Evolutionary conservation across 108 stramenopile species (phyloP).

Genomic region (Cyclotella atomus): DNA sequence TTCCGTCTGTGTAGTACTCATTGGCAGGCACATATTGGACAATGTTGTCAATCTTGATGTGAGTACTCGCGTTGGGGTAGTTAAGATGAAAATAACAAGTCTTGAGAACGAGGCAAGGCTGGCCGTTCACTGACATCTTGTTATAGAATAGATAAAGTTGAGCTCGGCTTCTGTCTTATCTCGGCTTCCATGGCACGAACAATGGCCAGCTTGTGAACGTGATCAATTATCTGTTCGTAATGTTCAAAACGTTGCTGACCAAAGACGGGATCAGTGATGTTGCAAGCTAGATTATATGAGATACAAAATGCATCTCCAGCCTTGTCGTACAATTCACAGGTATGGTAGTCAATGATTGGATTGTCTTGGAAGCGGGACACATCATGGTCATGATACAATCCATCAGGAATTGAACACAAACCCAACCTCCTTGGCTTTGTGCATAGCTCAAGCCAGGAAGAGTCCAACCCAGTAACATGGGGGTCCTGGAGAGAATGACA

Average conservation of each 20-base stretch:
- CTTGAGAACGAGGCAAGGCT: constrained; percentile 27
- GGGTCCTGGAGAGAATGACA: constrained; percentile 39
- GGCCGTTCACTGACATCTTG: constrained; percentile 17
- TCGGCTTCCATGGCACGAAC: neutral
- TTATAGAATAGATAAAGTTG: constrained; percentile 9
- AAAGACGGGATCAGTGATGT: constrained; percentile 2
- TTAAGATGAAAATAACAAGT: constrained; percentile 22
- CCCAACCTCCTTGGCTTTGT: constrained; percentile 20
- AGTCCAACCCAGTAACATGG: neutral
- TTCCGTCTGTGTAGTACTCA: neutral
- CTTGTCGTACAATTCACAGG: constrained; percentile 12
- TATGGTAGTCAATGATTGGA: constrained; percentile 6
- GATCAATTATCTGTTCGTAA: neutral
- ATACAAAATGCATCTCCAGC: neutral
- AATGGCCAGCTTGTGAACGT: constrained; percentile 11
- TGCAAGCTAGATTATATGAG: constrained; percentile 13
- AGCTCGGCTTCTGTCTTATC: neutral
- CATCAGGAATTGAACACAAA: constrained; percentile 11
- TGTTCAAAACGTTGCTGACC: neutral
- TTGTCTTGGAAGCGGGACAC: neutral
- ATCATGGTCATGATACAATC: constrained; percentile 7
- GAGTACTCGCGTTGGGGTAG: neutral
- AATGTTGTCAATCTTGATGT: neutral
- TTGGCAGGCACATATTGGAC: constrained; percentile 4
- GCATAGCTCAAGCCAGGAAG: neutral